phyloP scores from a whole-genome alignment of 768 basidiomycete genomes.

The Mycena galopus region DNA sequence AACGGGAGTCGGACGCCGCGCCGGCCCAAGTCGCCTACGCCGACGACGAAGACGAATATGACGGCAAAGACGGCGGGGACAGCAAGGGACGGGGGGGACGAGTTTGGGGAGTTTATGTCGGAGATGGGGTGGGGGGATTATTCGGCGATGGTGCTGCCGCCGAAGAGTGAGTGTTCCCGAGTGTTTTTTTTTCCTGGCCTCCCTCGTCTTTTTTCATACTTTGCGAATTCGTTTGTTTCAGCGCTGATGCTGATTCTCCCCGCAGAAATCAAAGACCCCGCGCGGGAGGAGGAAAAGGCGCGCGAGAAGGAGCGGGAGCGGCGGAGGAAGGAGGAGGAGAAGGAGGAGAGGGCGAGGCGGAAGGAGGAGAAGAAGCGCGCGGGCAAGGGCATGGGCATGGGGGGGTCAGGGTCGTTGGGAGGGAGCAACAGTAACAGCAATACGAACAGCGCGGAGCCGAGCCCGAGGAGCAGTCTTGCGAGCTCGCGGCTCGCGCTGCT shows the following conservation, averaged over 20 bases:
- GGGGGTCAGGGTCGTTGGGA: too few relatives aligned
- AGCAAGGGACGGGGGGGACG: conserved; percentile 12
- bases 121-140: conserved; percentile 34
- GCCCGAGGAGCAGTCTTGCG: conserved; percentile 8
- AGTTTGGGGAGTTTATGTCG: conserved; percentile 31
- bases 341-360: conserved; percentile 31
- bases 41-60: conserved; percentile 20
- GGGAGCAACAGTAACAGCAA: conserved; percentile 1
- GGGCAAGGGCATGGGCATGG: conserved; percentile 33
- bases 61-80: conserved; percentile 21
- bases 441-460: conserved; percentile 5
- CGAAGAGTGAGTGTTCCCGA: conserved; percentile 16
- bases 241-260: not conserved
- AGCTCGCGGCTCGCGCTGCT: conserved; percentile 29
- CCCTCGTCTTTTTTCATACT: not conserved
- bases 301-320: conserved; percentile 39
- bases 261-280: conserved; percentile 12
- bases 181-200: not conserved
- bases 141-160: conserved; percentile 29
- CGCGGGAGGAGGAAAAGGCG: conserved; percentile 37
- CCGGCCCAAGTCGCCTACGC: conserved; percentile 23
- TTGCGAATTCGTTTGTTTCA: too few relatives aligned
- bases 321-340: conserved; percentile 11
- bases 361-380: conserved; percentile 31
- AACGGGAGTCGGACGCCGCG: not conserved